Conservation (phyloP, 2,329 filamentous ascomycete species). For the Colletotrichum australisinense region DNA sequence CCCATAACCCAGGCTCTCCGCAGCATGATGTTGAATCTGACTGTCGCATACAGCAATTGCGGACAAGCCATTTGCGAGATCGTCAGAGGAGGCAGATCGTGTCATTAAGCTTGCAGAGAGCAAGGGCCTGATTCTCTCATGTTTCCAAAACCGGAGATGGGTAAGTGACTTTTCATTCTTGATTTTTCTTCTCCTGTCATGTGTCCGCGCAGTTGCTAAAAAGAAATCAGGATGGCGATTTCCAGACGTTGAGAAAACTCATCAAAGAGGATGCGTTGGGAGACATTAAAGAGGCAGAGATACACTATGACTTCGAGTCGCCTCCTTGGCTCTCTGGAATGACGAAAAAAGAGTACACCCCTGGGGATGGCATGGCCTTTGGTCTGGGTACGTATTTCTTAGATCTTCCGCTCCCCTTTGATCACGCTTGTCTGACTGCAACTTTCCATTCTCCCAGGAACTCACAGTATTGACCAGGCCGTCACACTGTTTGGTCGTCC, state of each 20-base stretch:
- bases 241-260: conserved; percentile 68
- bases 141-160: conserved; percentile 57
- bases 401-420: no score
- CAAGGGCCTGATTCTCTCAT: conserved; percentile 58
- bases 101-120: conserved; percentile 61
- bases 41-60: conserved; percentile 59
- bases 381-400: conserved; percentile 47
- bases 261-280: conserved; percentile 65
- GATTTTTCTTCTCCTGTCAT: rapidly evolving
- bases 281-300: conserved; percentile 72
- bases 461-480: conserved; percentile 72
- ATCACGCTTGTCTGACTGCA: not conserved
- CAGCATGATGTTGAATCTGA: not conserved
- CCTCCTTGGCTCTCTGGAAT: conserved; percentile 50
- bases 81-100: conserved; percentile 65
- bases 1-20: no score
- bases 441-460: conserved; percentile 49
- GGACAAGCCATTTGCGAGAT: conserved; percentile 75
- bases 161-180: not conserved
- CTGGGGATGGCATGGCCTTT: conserved; percentile 55
- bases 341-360: conserved; percentile 46
- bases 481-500: conserved; percentile 68
- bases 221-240: conserved; percentile 64
- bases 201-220: no score
- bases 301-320: conserved; percentile 70